Conservation (phyloP, 2,329 filamentous ascomycete species). For the Aspergillus melleus region DNA sequence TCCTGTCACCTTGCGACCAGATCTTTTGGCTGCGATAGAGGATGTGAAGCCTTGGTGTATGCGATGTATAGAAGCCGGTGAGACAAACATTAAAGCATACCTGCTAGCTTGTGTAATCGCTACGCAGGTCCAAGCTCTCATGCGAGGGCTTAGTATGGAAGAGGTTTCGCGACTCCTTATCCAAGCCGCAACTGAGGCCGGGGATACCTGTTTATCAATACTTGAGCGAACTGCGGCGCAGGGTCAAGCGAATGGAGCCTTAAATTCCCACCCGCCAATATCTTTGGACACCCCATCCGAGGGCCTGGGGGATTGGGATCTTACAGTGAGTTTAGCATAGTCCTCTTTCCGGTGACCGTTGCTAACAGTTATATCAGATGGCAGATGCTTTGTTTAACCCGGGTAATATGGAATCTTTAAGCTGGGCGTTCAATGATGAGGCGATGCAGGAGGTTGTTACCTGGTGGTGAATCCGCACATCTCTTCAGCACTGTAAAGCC, state of each 20-base stretch:
- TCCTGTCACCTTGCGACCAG: conserved; percentile 25
- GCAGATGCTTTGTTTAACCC: conserved; percentile 30
- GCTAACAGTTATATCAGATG: conserved; percentile 22
- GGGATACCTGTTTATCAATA: conserved; percentile 24
- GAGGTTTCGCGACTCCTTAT: conserved; percentile 39
- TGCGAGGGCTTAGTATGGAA: conserved; percentile 35
- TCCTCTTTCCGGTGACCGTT: not conserved
- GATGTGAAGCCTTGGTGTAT: conserved; percentile 46
- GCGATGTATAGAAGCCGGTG: conserved; percentile 47
- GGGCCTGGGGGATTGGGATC: conserved; percentile 44
- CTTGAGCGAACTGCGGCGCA: conserved; percentile 25
- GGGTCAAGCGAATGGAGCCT: conserved; percentile 4
- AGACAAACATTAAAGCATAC: conserved; percentile 58
- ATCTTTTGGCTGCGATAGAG: conserved; percentile 35
- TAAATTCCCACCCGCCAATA: conserved; percentile 18
- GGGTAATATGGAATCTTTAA: conserved; percentile 17
- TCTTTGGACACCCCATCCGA: conserved; percentile 26
- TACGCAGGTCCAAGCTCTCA: conserved; percentile 47
- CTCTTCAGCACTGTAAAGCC: too few relatives aligned
- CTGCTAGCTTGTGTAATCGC: conserved; percentile 44
- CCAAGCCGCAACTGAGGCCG: conserved; percentile 38
- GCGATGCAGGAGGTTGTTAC: not conserved
- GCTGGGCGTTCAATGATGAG: conserved; percentile 18
- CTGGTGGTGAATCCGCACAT: not conserved
- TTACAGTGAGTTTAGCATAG: conserved; percentile 34